A percentile compares a stretch with the other conserved stretches of the same genome.
Evolutionary conservation across 2,329 filamentous ascomycete genomes (phyloP).

Genomic region (Pseudocercospora musae): DNA sequence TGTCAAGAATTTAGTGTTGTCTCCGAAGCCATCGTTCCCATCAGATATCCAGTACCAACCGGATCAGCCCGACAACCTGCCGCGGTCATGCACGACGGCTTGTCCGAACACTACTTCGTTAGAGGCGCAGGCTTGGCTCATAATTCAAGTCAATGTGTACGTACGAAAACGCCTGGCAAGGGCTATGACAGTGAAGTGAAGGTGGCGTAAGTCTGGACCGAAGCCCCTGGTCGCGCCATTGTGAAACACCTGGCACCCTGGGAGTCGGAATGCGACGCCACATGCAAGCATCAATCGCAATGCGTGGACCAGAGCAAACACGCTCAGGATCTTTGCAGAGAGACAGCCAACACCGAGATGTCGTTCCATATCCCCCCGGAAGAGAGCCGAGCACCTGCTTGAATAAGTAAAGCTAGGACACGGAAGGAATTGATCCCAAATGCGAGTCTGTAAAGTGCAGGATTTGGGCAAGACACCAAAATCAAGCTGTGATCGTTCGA

Average conservation of each 20-base stretch:
- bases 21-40: background rate
- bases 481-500: too few relatives aligned
- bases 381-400: background rate
- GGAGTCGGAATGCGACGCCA: background rate
- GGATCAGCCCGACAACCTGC: background rate
- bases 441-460: too few relatives aligned
- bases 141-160: background rate
- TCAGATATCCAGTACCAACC: background rate
- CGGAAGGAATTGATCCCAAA: background rate
- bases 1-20: background rate
- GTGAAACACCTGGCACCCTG: background rate
- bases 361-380: background rate
- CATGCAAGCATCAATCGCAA: background rate
- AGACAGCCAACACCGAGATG: background rate
- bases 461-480: too few relatives aligned
- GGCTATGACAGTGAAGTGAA: background rate
- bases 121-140: background rate
- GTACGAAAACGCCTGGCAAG: background rate
- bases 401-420: background rate
- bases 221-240: conserved; percentile 1
- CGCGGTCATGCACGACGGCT: background rate
- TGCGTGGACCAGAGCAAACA: background rate
- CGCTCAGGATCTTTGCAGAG: background rate
- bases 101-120: background rate
- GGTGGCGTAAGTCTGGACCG: conserved; percentile 9